These are phyloP conservation scores for Luvunga scandens DNA, from an alignment of 345 rosid genomes.

Conservation along the genomic window DNA sequence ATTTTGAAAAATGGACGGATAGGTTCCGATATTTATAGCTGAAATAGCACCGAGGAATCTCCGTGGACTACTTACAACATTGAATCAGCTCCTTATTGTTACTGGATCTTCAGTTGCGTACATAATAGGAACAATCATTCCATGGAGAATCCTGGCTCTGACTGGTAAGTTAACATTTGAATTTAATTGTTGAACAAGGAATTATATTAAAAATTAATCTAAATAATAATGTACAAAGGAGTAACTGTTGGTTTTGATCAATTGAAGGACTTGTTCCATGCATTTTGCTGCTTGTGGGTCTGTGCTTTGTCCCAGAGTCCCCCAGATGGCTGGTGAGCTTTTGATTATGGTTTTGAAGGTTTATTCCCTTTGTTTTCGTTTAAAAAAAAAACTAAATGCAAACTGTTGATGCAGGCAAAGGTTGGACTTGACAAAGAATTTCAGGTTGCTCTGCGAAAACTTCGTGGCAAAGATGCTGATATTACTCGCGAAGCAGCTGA, in stretches of 20 bases:
- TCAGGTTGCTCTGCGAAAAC: conserved; percentile 52
- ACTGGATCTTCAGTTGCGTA: conserved; percentile 63
- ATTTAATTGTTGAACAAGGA: neutral
- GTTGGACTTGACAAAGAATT: conserved; percentile 65
- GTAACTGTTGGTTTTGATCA: conserved; percentile 19
- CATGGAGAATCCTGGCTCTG: conserved; percentile 82
- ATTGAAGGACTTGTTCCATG: conserved; percentile 70
- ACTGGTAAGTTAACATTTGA: conserved; percentile 44
- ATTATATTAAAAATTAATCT: neutral
- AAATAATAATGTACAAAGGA: neutral
- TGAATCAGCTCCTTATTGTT: conserved; percentile 88
- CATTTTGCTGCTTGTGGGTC: conserved; percentile 62
- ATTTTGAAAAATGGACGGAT: neutral
- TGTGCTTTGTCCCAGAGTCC: conserved; percentile 76
- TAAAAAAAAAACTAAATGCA: neutral
- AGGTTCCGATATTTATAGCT: conserved; percentile 87
- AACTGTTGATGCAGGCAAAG: conserved; percentile 53
- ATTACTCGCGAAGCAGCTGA: conserved; percentile 66
- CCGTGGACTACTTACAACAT: conserved; percentile 82
- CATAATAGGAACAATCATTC: conserved; percentile 57
- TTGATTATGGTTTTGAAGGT: neutral
- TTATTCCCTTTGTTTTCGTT: neutral
- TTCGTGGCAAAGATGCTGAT: conserved; percentile 68
- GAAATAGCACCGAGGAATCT: conserved; percentile 93
- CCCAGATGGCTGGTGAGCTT: conserved; percentile 89